Evolutionary conservation across 306 rosid genomes (phyloP), one percentile per base, ranked within the genome.

Genomic region (Benincasa hispida): DNA sequence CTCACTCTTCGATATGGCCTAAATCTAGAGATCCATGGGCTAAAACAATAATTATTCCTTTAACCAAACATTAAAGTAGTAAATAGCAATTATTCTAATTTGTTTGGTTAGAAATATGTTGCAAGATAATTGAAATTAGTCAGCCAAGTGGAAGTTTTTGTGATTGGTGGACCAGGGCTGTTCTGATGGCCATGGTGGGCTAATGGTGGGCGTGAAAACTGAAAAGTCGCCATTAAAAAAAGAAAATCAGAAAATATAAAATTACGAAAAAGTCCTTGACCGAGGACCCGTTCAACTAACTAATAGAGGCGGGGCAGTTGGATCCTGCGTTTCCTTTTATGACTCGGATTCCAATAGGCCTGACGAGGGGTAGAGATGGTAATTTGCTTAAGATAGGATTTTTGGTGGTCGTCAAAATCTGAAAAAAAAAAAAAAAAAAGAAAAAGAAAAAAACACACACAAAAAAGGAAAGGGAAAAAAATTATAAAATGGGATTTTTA

Each of bases 291-390:
- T 22, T 69, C 75, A 69, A 69, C 22, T 47, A 69, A 69, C 22
- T 47, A 69, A 69, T 14, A 0, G 57, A 42, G 57, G 75, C 39
- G 75, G 75, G 39, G 75, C 75, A 45, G 75, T 69, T 69, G 56
- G 75, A 42, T 42, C 54, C 17, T 10, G 32, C 51, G 2, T n/a
- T 66, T 11, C 55, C 30, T 28, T 62, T 25, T 32, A 62, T 24
- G 74, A 42, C 37, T 42, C 8, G 57, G 75, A 47, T 15, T 69
- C 75, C 39, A 45, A 69, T 25, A 6, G 10, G 35, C 14, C 75
- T 25, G 24, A 42, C 57, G 19, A 69, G 39, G 45, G 75, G 19
- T 24, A 69, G 5, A 45, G 2, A 14, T 45, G 75, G 75, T 42
- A 65, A 35, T 11, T 62, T 32, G n/a, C 0, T 28, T 61, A n/a